Evolutionary conservation across 805 yeast species (phyloP).

Genomic region (Metschnikowia bowlesiae): DNA sequence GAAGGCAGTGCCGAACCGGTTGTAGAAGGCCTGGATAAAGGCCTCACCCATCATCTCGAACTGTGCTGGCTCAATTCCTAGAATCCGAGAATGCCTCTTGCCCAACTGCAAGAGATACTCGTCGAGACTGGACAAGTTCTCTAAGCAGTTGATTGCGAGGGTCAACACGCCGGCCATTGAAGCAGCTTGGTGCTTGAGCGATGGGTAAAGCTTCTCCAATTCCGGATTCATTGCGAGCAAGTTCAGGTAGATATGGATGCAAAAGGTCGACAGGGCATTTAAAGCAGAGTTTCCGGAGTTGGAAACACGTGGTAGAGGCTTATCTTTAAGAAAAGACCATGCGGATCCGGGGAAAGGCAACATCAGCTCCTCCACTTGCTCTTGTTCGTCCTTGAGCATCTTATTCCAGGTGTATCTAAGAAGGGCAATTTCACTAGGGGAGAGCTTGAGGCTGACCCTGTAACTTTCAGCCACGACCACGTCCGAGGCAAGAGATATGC

Average conservation of each 20-base stretch:
- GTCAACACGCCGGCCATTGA: conserved; percentile 77
- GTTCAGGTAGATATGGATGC: conserved; percentile 73
- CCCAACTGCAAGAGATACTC: conserved; percentile 61
- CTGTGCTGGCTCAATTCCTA: conserved; percentile 66
- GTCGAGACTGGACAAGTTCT: conserved; percentile 52
- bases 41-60: conserved; percentile 75
- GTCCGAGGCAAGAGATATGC: conserved; percentile 21
- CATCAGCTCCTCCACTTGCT: conserved; percentile 12
- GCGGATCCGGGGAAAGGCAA: conserved; percentile 15
- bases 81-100: conserved; percentile 68
- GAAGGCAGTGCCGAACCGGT: conserved; percentile 53
- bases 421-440: conserved; percentile 37
- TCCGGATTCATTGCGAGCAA: conserved; percentile 56
- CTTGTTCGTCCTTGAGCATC: conserved; percentile 34
- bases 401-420: conserved; percentile 41
- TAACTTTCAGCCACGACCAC: conserved; percentile 16
- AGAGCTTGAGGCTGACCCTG: conserved; percentile 17
- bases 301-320: conserved; percentile 14
- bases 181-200: conserved; percentile 72
- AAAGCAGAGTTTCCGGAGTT: conserved; percentile 11
- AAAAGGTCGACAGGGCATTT: conserved; percentile 51
- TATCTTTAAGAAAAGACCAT: conserved; percentile 8
- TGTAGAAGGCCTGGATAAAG: conserved; percentile 60
- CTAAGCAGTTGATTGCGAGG: conserved; percentile 61
- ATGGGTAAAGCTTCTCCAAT: conserved; percentile 64